A percentile compares a stretch with the other conserved stretches of the same genome.
These are phyloP conservation scores for Colletotrichum orchidophilum DNA, from an alignment of 2,329 filamentous ascomycete genomes.

Conservation along the genomic window DNA sequence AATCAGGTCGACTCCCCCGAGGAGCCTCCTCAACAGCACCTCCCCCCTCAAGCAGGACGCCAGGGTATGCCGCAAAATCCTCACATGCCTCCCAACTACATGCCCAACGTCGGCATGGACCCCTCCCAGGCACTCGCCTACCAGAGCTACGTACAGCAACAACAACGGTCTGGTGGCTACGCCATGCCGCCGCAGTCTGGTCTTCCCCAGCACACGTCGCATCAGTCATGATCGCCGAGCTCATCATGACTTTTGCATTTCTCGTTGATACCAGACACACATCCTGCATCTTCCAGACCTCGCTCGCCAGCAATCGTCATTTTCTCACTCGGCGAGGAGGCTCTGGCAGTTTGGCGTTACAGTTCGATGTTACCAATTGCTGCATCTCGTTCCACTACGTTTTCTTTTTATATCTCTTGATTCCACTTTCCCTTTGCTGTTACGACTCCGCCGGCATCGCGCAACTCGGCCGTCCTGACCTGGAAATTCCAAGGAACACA, in stretches of 20 bases:
- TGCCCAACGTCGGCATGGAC: conserved; percentile 73
- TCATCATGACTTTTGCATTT: conserved; percentile 39
- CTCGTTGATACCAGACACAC: conserved; percentile 68
- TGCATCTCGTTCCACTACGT: conserved; percentile 29
- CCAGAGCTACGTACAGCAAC: conserved; percentile 79
- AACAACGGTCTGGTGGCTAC: conserved; percentile 77
- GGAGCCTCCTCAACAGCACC: conserved; percentile 80
- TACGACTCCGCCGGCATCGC: neutral
- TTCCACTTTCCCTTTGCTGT: conserved; percentile 15
- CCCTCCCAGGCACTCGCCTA: conserved; percentile 84
- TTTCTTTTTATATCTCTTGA: conserved; percentile 30
- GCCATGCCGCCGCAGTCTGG: conserved; percentile 80
- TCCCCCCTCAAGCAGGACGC: conserved; percentile 70
- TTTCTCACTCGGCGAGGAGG: conserved; percentile 35
- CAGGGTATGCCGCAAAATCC: conserved; percentile 73
- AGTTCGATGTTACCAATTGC: conserved; percentile 21
- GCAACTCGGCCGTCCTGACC: neutral
- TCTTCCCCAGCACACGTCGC: conserved; percentile 84
- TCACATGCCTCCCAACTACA: conserved; percentile 72
- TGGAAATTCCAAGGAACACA: neutral
- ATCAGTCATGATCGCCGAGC: conserved; percentile 70
- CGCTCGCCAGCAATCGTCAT: conserved; percentile 7
- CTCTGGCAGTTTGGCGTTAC: conserved; percentile 53
- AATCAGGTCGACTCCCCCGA: conserved; percentile 90
- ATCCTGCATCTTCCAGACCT: conserved; percentile 60